Base-by-base conservation (phyloP, 2,329 filamentous ascomycete genomes). In the Xylaria sp. region DNA sequence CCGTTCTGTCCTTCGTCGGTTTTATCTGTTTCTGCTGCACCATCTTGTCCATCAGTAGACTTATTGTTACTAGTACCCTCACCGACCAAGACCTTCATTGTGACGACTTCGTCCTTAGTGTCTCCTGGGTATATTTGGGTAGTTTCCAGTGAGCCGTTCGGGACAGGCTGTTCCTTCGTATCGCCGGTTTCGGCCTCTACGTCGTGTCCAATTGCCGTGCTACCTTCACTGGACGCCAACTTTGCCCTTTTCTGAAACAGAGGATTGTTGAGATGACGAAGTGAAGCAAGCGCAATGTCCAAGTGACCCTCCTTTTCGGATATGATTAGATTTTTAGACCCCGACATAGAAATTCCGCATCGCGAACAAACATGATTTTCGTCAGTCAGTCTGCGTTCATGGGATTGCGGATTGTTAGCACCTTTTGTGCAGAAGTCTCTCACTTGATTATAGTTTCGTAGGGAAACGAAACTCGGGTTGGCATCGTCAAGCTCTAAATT, bases 381-480 rank as follows among this genome's bases (percentile, higher is more conserved):
- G 20, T 31, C 37, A n/a, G 44, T 41, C 39, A 31, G 20, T n/a
- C 23, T 13, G 20, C n/a, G 37, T 7, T 46, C 37, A 28, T 58
- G 34, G 20, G 25, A 25, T 13, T n/a, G 37, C 39, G 31, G 37
- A 25, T 46, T 18, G 15, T 6, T 28, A 58, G 20, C 39, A 12
- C 39, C 20, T 28, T 25, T 23, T 9, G 28, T 31, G n/a, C 56
- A 46, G 15, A 58, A 58, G 4, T 58, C 56, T 58, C 56, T 44
- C 20, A 58, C 56, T 46, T 58, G 37, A 58, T 28, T 37, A 41
- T 41, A 58, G 23, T 58, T 58, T 31, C 56, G 39, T 46, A 46
- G 13, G 28, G 56, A 58, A 58, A 46, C 20, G 46, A 18, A 18
- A 23, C 56, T 46, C 15, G 37, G 56, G 10, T 15, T 9, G 6